Base-by-base conservation (phyloP, 1,284 basidiomycete species). In the Singerocomus rubriflavus region DNA sequence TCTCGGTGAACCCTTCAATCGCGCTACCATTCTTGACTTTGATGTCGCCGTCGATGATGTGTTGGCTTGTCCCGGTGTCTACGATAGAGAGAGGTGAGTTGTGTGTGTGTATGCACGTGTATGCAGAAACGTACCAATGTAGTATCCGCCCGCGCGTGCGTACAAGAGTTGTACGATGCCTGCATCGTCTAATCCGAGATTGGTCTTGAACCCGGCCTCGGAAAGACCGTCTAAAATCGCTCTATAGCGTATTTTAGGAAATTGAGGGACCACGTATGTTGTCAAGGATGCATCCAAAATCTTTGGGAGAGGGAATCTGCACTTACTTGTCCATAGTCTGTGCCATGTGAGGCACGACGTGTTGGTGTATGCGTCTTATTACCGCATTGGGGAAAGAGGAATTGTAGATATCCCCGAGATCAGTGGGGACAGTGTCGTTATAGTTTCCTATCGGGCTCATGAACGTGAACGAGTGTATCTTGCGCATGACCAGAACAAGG, bases 121-220 rank as follows among this genome's bases (percentile, higher is more conserved):
- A 21, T 21, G 21, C 21, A 12, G 36, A 31, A 6, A 31, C 56
- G 32, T 37, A 48, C 67, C 71, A 27, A 76, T 62, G 60, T 78
- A 79, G 53, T 73, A 78, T 33, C 70, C 71, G 48, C 78, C 77
- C 1, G 66, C 69, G 9, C 68, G 64, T 31, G 55, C 56, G 6
- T 64, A 60, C 0, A 71, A 57, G 29, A 73, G 67, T 35, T 66
- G 64, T 11, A 75, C 27, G 44, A 73, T 52, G 1, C 77, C 77
- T 5, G 64, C 51, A 1, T 54, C 67, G 25, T 78, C 61, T 6
- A 54, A 53, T 10, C 77, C 78, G 8, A 66, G 54, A 54, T 72
- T 73, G 0, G 69, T 62, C 53, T 71, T 71, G 68, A 80, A 80
- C 0, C 78, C 77, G 13, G 64, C 74, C 50, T 65, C 69, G 21